Evolutionary conservation across 2,329 filamentous ascomycete genomes (phyloP), one percentile per base, ranked within the genome.

Genomic region (Sordariomycetes sp.): DNA sequence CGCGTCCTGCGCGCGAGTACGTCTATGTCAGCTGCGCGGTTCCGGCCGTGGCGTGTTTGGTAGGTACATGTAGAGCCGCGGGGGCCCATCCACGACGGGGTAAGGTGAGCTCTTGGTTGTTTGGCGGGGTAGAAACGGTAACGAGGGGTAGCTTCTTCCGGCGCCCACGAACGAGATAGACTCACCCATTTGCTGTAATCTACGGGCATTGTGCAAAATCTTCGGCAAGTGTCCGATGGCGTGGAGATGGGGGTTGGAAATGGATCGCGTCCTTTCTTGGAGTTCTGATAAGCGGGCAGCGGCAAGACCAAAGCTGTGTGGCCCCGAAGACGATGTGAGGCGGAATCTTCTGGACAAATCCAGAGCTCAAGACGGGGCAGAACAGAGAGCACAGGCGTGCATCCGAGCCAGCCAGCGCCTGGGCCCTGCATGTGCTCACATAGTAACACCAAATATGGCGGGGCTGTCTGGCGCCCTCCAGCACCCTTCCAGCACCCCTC

Each of bases 111-210:
- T 18, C 3, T 37, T 12, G 10, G 8, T 32, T 12, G 24, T 11
- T 40, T 50, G 48, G 43, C 7, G 37, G n/a, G 25, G 22, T 18
- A 50, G 18, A 28, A 55, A 12, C 53, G 25, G 16, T 12, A 53
- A 3, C 24, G 46, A 50, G 46, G 46, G 46, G 46, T 24, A 50
- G 46, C 22, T 24, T 24, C 46, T 22, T 24, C 46, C 12, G 22
- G 46, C 18, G 22, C 43, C 37, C 12, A 43, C 18, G 43, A 7
- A 37, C 7, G 7, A 37, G 14, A 20, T n/a, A 50, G 20, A 68
- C 77, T 60, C 70, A 85, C 83, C 85, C 85, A 88, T 76, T 88
- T 88, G 73, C 83, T 87, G 70, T 87, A 81, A 61, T 81, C 77
- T 54, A 81, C 72, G 59, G 78, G 77, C 78, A 80, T 80, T 59